Percentiles rank a stretch among this genome's conserved stretches.
Conservation (phyloP, 305 asterid species). For the Coffea humblotiana region DNA sequence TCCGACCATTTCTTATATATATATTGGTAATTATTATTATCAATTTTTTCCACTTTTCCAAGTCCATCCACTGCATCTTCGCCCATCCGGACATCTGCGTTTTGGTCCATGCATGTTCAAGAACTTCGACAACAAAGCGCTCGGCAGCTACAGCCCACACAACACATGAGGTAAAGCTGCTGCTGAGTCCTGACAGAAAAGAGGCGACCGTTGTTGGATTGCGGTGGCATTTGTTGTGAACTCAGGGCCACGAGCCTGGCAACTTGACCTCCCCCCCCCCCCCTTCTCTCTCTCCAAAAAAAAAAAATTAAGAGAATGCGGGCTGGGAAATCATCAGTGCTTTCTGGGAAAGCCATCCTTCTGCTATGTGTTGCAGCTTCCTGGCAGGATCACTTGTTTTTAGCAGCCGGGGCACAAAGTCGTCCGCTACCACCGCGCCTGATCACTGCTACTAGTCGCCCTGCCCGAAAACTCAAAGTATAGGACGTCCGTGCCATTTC, state of each 20-base stretch:
- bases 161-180: background rate
- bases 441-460: background rate
- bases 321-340: conserved; percentile 24
- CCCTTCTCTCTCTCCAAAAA: too few relatives aligned
- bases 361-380: conserved; percentile 60
- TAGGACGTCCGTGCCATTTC: conserved; percentile 19
- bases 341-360: conserved; percentile 50
- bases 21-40: too few relatives aligned
- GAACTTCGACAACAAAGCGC: too few relatives aligned
- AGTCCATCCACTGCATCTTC: too few relatives aligned
- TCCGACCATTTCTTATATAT: too few relatives aligned
- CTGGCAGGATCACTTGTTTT: conserved; percentile 55
- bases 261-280: background rate
- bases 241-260: background rate
- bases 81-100: too few relatives aligned
- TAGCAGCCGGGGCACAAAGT: conserved; percentile 29
- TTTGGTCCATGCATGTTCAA: too few relatives aligned
- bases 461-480: conserved; percentile 16
- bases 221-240: background rate
- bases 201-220: background rate
- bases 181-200: conserved; percentile 5
- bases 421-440: too few relatives aligned
- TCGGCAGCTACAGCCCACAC: background rate
- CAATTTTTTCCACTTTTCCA: too few relatives aligned
- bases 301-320: conserved; percentile 37